These are phyloP conservation scores for Mycena metata DNA, from an alignment of 768 basidiomycete species.

Conservation along the genomic window DNA sequence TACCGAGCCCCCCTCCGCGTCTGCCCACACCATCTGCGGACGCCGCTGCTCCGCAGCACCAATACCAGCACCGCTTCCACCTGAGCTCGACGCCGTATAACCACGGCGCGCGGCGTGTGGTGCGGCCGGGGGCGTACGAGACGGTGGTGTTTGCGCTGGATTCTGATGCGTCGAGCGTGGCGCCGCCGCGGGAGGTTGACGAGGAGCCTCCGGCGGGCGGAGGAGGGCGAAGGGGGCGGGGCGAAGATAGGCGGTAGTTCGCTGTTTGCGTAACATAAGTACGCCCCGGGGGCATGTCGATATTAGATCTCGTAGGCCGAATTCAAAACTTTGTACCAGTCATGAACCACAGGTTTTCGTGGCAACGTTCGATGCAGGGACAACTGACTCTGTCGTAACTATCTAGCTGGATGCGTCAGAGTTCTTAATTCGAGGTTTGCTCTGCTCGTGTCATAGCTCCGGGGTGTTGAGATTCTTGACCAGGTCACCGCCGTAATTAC, in stretches of 20 bases:
- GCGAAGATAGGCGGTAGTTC: not conserved
- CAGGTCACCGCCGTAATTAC: too few species aligned
- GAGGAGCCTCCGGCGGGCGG: not conserved
- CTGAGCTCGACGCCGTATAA: not conserved
- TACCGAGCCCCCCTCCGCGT: not conserved
- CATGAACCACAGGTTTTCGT: too few species aligned
- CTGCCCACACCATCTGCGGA: not conserved
- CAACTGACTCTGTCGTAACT: too few species aligned
- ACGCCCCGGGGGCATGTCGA: not conserved
- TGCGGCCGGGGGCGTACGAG: slow-evolving; percentile 35
- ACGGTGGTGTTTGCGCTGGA: slow-evolving; percentile 37
- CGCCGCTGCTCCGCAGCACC: slow-evolving; percentile 7
- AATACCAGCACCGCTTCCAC: slow-evolving; percentile 37
- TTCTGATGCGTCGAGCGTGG: not conserved
- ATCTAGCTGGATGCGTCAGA: too few species aligned
- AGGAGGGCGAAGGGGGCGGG: not conserved
- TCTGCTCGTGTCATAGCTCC: too few species aligned
- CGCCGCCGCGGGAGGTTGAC: not conserved
- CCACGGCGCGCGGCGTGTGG: slow-evolving; percentile 3
- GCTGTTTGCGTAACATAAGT: not conserved
- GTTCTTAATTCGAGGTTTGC: too few species aligned
- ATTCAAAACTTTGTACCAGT: too few species aligned
- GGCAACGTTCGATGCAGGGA: too few species aligned
- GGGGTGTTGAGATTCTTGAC: too few species aligned
- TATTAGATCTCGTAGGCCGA: not conserved